Conservation (phyloP, 1,139 yeast genomes). For the Lodderomyces pseudojiufengensis region DNA sequence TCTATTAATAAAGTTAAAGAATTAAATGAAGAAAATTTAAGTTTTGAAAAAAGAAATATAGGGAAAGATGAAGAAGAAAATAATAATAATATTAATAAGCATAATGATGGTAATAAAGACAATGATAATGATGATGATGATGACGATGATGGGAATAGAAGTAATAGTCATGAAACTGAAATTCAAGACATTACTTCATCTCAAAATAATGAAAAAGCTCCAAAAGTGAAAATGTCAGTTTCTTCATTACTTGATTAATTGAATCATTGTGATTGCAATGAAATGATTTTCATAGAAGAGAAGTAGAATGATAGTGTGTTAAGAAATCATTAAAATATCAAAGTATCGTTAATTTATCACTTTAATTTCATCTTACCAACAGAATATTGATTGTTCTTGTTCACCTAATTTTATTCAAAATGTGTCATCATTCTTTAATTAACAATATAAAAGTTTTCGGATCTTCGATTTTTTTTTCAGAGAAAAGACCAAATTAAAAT, state of each 20-base stretch:
- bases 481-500: no score
- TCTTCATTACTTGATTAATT: conserved; percentile 10
- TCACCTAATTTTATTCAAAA: no score
- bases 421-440: no score
- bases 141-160: background rate
- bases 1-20: conserved; percentile 10
- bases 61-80: conserved; percentile 1
- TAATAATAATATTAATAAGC: background rate
- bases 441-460: no score
- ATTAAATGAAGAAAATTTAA: conserved; percentile 8
- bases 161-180: no score
- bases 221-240: conserved; percentile 10
- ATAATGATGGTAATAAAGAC: background rate
- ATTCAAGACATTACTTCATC: no score
- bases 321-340: background rate
- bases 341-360: background rate
- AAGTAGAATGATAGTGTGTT: no score
- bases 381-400: no score
- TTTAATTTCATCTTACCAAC: background rate
- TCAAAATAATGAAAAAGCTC: background rate
- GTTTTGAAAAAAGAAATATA: conserved; percentile 4
- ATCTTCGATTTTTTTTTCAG: no score
- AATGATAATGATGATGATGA: background rate
- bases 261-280: no score
- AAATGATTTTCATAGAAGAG: no score